A percentile compares a stretch with the other conserved stretches of the same genome.
Conservation (phyloP, 2,329 filamentous ascomycete species). For the Hymenoscyphus linearis region DNA sequence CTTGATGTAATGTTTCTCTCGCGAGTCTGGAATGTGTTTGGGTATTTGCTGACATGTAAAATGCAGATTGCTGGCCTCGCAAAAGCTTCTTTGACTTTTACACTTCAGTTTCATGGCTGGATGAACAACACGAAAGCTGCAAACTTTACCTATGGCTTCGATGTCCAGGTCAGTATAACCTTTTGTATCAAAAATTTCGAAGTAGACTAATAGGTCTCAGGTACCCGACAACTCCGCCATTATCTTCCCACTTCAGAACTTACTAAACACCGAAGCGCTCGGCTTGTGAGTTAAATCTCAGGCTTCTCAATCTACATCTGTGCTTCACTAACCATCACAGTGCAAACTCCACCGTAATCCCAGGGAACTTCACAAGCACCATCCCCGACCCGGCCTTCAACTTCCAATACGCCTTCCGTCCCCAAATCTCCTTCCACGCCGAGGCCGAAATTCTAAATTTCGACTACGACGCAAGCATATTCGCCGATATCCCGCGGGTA, state of each 20-base stretch:
- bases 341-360: not conserved
- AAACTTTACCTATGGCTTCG: not conserved
- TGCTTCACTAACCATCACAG: not conserved
- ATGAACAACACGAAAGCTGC: not conserved
- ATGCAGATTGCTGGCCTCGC: not conserved
- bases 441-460: not conserved
- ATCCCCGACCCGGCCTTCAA: not conserved
- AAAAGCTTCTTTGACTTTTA: not conserved
- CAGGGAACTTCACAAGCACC: not conserved
- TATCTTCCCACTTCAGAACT: not conserved
- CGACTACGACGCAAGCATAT: not conserved
- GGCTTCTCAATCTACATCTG: not conserved
- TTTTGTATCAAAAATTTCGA: no score
- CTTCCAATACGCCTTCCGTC: not conserved
- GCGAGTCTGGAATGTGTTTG: not conserved
- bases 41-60: not conserved
- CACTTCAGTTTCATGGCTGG: not conserved
- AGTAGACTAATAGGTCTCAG: not conserved
- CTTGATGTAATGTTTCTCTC: not conserved
- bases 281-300: not conserved
- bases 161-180: not conserved
- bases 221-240: not conserved
- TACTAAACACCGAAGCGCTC: not conserved
- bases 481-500: not conserved
- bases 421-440: not conserved